Conservation (phyloP, 257 asterid genomes). For the Solanum bukasovii region DNA sequence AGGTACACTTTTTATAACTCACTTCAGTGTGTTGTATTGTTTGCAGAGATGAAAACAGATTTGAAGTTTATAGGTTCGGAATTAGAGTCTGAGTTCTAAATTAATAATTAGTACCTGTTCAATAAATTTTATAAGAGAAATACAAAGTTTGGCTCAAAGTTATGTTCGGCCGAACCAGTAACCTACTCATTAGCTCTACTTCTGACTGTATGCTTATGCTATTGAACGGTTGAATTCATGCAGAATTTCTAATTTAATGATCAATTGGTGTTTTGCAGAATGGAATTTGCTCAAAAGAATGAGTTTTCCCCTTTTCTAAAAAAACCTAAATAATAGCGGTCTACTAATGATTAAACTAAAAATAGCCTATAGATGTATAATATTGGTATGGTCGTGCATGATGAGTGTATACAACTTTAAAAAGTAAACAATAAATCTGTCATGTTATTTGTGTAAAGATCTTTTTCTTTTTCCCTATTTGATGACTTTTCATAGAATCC, state of each 20-base stretch:
- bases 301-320: neutral
- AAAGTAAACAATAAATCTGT: no score
- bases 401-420: no score
- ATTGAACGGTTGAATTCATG: neutral
- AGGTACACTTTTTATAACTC: constrained; percentile 21
- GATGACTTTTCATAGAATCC: neutral
- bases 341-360: no score
- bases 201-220: neutral
- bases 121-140: neutral
- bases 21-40: neutral
- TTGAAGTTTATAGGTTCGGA: neutral
- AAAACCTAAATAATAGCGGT: neutral
- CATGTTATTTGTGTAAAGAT: neutral
- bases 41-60: neutral
- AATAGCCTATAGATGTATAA: neutral
- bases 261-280: neutral
- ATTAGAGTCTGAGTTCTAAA: neutral
- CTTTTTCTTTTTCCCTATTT: neutral
- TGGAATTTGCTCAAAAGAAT: neutral
- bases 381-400: no score
- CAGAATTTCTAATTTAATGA: neutral
- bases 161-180: neutral
- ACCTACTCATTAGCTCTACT: neutral
- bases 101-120: neutral
- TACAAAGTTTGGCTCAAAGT: neutral